Evolutionary conservation across 1,139 yeast species (phyloP).

Genomic region (Hansenula sp.): DNA sequence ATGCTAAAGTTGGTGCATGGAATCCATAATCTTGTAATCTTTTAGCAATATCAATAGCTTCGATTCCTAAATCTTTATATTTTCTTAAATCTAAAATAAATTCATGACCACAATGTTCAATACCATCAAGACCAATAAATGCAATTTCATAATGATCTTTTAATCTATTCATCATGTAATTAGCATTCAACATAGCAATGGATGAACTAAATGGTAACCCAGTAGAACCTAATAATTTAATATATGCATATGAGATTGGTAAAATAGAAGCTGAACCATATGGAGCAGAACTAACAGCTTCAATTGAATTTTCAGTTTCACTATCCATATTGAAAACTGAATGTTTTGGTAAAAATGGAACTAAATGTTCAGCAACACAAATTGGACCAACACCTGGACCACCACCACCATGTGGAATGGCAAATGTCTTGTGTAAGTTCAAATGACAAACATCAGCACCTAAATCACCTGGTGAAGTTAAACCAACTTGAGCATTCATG

Average conservation of each 20-base stretch:
- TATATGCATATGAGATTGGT: slow-evolving; percentile 92
- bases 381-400: slow-evolving; percentile 99
- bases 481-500: slow-evolving; percentile 98
- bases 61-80: slow-evolving; percentile 76
- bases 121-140: slow-evolving; percentile 58
- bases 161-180: slow-evolving; percentile 84
- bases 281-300: slow-evolving; percentile 88
- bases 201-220: slow-evolving; percentile 84
- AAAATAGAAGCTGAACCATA: slow-evolving; percentile 92
- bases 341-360: slow-evolving; percentile 82
- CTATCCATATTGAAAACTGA: slow-evolving; percentile 53
- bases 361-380: slow-evolving; percentile 81
- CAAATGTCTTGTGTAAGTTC: slow-evolving; percentile 94
- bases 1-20: slow-evolving; percentile 98
- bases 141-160: slow-evolving; percentile 68
- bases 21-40: slow-evolving; percentile 96
- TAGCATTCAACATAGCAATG: slow-evolving; percentile 90
- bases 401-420: slow-evolving; percentile 99
- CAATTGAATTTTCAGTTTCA: slow-evolving; percentile 46
- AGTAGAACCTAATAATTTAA: slow-evolving; percentile 84
- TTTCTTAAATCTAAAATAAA: slow-evolving; percentile 89
- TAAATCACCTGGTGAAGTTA: slow-evolving; percentile 94
- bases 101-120: slow-evolving; percentile 92
- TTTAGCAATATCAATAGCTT: slow-evolving; percentile 95
- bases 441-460: slow-evolving; percentile 99